These are phyloP conservation scores for Pichia paraexigua DNA, from an alignment of 805 yeast genomes.

Conservation along the genomic window DNA sequence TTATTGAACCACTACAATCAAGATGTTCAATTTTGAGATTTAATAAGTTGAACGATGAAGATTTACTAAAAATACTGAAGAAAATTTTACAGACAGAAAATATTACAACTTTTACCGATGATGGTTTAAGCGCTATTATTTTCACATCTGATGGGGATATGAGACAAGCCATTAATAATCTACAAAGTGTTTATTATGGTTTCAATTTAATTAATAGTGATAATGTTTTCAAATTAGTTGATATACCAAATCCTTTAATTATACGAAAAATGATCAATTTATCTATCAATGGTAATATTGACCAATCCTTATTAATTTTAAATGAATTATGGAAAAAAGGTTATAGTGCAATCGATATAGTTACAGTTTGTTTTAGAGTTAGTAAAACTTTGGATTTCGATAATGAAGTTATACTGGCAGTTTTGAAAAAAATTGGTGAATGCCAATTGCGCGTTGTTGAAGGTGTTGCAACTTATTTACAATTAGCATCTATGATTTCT, in stretches of 20 bases:
- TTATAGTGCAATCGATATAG: constrained; percentile 87
- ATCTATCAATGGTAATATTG: constrained; percentile 33
- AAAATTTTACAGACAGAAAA: constrained; percentile 63
- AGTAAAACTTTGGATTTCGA: constrained; percentile 56
- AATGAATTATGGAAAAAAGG: constrained; percentile 80
- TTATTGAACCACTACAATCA: constrained; percentile 93
- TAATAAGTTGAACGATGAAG: constrained; percentile 72
- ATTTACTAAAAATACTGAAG: constrained; percentile 68
- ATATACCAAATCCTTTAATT: constrained; percentile 89
- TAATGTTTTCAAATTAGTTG: constrained; percentile 91
- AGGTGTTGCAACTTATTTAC: constrained; percentile 85
- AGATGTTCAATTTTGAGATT: constrained; percentile 93
- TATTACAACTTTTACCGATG: constrained; percentile 65
- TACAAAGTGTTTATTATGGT: constrained; percentile 92
- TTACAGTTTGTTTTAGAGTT: constrained; percentile 84
- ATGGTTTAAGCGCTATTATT: constrained; percentile 85
- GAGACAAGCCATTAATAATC: constrained; percentile 94
- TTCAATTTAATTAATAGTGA: constrained; percentile 85
- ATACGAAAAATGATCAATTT: constrained; percentile 60
- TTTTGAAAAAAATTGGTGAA: constrained; percentile 80
- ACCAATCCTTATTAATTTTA: constrained; percentile 56
- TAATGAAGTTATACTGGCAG: constrained; percentile 65
- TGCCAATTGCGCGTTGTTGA: constrained; percentile 89
- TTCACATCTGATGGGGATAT: constrained; percentile 98
- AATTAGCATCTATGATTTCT: constrained; percentile 66